These are phyloP conservation scores for Fusarium tupiense DNA, from an alignment of 2,329 filamentous ascomycete species.

Conservation along the genomic window DNA sequence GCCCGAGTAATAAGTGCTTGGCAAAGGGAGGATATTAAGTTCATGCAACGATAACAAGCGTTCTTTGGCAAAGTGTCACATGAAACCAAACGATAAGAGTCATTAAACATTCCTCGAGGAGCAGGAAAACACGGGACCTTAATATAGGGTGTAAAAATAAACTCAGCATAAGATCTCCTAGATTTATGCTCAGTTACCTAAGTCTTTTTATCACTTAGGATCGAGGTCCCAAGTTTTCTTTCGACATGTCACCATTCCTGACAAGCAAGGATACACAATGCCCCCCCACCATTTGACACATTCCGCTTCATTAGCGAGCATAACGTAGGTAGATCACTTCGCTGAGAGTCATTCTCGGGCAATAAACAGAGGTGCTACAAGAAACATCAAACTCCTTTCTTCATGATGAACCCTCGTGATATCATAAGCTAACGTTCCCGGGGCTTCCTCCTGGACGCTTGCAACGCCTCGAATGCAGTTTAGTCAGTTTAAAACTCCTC, in stretches of 20 bases:
- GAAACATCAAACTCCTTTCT: constrained; percentile 41
- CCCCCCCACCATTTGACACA: not conserved
- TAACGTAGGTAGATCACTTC: not conserved
- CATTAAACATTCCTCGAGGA: not conserved
- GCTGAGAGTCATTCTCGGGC: not conserved
- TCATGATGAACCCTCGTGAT: constrained; percentile 38
- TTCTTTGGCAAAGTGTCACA: not conserved
- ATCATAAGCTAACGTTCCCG: constrained; percentile 38
- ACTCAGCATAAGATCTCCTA: no score
- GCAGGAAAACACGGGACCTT: no score
- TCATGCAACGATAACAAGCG: not conserved
- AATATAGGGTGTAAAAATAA: no score
- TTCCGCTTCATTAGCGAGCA: not conserved
- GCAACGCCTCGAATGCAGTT: constrained; percentile 47
- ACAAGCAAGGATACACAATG: not conserved
- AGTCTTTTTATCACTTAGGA: no score
- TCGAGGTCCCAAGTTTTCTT: no score
- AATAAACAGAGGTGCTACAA: constrained; percentile 9
- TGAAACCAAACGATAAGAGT: not conserved
- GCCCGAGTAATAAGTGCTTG: not conserved
- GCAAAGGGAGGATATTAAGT: not conserved
- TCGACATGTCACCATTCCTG: constrained; percentile 17
- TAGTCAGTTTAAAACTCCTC: constrained; percentile 43
- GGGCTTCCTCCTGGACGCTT: constrained; percentile 32
- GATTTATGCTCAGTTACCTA: no score